phyloP scores from a whole-genome alignment of 495 filamentous ascomycete genomes.

The Cairneyella variabilis region DNA sequence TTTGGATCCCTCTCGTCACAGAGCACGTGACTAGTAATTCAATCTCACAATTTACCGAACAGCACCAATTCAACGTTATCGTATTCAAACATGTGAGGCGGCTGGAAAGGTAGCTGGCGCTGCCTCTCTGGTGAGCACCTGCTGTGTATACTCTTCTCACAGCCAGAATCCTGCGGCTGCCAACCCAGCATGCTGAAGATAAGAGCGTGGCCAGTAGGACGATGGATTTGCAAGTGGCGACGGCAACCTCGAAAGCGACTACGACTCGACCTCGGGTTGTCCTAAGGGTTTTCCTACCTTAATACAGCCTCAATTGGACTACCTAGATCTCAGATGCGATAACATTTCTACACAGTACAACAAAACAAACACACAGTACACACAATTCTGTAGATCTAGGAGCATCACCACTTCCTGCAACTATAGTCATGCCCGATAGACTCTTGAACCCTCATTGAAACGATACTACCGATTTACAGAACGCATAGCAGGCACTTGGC shows the following conservation, averaged over 20 bases:
- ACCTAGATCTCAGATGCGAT: not conserved
- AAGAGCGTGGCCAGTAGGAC: conserved; percentile 3
- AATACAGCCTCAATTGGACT: not conserved
- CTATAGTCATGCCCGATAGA: not conserved
- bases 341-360: not conserved
- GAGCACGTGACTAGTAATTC: no score
- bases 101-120: not conserved
- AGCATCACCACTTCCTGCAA: not conserved
- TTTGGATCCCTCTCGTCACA: no score
- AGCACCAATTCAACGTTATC: no score
- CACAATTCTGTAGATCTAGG: not conserved
- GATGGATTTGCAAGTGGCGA: conserved; percentile 1
- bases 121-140: not conserved
- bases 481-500: no score
- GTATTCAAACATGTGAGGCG: no score
- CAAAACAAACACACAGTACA: not conserved
- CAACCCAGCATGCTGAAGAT: not conserved
- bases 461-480: not conserved
- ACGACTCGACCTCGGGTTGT: conserved; percentile 7
- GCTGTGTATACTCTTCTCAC: conserved; percentile 1
- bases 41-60: no score
- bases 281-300: not conserved
- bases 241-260: not conserved
- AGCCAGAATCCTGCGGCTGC: not conserved
- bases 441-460: not conserved